phyloP scores from a whole-genome alignment of 2,329 filamentous ascomycete genomes.

The Raffaelea ambrosiae region DNA sequence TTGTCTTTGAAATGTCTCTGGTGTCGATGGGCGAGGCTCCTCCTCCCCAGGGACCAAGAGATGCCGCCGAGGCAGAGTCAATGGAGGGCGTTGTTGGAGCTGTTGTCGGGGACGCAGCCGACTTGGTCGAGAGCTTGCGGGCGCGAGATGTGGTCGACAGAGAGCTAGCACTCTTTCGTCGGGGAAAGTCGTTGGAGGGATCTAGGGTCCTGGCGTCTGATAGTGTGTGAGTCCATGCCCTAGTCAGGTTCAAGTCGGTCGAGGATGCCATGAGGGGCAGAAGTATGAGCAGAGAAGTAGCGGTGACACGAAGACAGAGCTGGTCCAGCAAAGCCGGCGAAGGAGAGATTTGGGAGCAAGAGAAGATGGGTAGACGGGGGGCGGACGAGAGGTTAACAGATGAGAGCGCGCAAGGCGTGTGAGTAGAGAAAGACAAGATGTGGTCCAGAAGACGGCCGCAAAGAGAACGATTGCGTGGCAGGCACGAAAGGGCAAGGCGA shows the following conservation, averaged over 20 bases:
- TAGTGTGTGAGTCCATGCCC: conserved; percentile 12
- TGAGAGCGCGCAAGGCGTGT: too few relatives aligned
- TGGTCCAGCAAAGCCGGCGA: background rate
- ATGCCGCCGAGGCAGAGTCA: background rate
- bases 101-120: background rate
- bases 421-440: too few relatives aligned
- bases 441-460: too few relatives aligned
- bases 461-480: too few relatives aligned
- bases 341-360: background rate
- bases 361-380: background rate
- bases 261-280: conserved; percentile 7
- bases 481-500: background rate
- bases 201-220: conserved; percentile 10
- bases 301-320: background rate
- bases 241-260: background rate
- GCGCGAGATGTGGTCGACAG: conserved; percentile 1
- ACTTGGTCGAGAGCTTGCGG: background rate
- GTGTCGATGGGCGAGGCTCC: conserved; percentile 4
- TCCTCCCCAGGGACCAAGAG: conserved; percentile 9
- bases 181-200: conserved; percentile 1
- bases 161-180: conserved; percentile 10
- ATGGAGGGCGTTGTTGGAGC: conserved; percentile 7
- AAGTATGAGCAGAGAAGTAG: background rate
- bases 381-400: too few relatives aligned
- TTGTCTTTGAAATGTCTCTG: background rate